Evolutionary conservation across 768 basidiomycete genomes (phyloP), one percentile per base, ranked within the genome.

Genomic region (Boletus pseudo-olivaceus): DNA sequence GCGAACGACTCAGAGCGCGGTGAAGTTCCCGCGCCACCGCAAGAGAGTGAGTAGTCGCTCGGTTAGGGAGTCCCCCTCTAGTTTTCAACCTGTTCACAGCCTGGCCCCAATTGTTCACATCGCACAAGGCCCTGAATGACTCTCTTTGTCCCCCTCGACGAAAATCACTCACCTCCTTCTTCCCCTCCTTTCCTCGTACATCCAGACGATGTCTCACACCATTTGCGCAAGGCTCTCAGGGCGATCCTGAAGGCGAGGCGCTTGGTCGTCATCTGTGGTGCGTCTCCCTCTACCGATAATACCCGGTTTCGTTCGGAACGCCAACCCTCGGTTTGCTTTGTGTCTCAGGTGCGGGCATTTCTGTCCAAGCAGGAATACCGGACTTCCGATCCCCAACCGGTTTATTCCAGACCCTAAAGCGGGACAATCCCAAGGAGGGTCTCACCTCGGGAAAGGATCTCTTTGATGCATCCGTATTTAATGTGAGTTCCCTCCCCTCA

Each of bases 391-490:
- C 90, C 11, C 69, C 84, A 15, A 83, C 85, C 51, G 92, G 92
- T 29, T 73, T 94, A 27, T 95, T 94, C 67, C 83, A 86, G 63
- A 78, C 81, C 19, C 71, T 91, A 58, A 92, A 88, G 67, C 78
- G 84, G 61, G 87, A 88, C 63, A 87, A 93, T 68, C 87, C 88
- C 0, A 82, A 82, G 54, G 85, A 88, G 59, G 73, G 75, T 20
- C 73, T 92, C 67, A 75, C 80, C 35, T 88, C 87, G 5, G 89
- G 92, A 2, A 93, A 86, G 68, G 93, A 95, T 65, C 75, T 96
- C 3, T 96, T 96, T 64, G 90, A 95, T 76, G 90, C 90, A 15
- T 90, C 89, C 17, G 88, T 93, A 2, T 91, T 96, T 70, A 85
- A 84, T 60, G 93, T 94, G 72, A 74, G 83, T 42, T 2, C 1